Base-by-base conservation (phyloP, 2,329 filamentous ascomycete genomes). In the Fusarium chlamydosporum region DNA sequence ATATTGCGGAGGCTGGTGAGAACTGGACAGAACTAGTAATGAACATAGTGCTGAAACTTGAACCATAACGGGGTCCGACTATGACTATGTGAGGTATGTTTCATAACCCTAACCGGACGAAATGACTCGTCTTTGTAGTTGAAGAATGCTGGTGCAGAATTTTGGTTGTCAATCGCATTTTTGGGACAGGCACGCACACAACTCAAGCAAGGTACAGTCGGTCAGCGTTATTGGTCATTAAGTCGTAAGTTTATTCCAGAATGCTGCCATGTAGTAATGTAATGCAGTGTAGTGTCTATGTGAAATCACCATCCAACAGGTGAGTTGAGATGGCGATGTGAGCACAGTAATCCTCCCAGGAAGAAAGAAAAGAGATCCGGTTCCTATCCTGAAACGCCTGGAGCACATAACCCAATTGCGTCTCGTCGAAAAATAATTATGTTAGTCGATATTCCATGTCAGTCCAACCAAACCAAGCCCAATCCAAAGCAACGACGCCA, bases 11-110 rank as follows among this genome's bases (percentile, higher is more conserved):
- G 65, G 59, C n/a, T 40, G 61, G 40, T 66, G 42, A 60, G 69
- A 68, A 56, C 72, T 62, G 70, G 59, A 74, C 64, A 72, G 66
- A 72, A 74, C 72, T 74, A 74, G 73, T 74, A 74, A 74, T 74
- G 72, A 74, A 74, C 66, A 74, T 74, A 73, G 70, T 72, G 63
- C 67, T 72, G 67, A 67, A 69, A 67, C 56, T 45, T 41, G 23
- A 10, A 38, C 18, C 13, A 37, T 18, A 7, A 23, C 23, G 16
- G 34, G 31, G 23, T 5, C n/a, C 43, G 35, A 41, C 26, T 20
- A 11, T 29, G 35, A 23, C 23, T 23, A 23, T 7, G 29, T 42
- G 34, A 55, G 61, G 42, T 34, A 60, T 65, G 62, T 20, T 10
- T 41, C 15, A 33, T 47, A 34, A 60, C n/a, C 43, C 13, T 41